phyloP scores from a whole-genome alignment of 768 basidiomycete species.

The Pulveroboletus sp. region DNA sequence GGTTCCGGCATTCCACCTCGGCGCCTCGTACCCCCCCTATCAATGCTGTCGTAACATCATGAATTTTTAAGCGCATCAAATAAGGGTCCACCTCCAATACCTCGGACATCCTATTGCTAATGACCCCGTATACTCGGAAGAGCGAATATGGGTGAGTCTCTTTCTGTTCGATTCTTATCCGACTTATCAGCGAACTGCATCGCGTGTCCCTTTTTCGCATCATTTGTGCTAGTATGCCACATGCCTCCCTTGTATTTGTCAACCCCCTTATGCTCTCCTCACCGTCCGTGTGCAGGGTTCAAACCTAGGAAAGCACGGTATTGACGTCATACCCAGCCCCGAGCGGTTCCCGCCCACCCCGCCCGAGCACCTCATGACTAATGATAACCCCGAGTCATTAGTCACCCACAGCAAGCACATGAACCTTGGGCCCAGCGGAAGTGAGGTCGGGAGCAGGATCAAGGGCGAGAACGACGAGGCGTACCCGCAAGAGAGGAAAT shows the following conservation, averaged over 20 bases:
- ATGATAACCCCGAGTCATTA: slow-evolving; percentile 47
- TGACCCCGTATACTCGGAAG: slow-evolving; percentile 87
- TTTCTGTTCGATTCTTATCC: neutral
- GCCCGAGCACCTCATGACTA: slow-evolving; percentile 32
- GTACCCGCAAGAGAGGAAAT: slow-evolving; percentile 34
- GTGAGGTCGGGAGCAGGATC: neutral
- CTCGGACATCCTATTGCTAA: slow-evolving; percentile 93
- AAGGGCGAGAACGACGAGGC: neutral
- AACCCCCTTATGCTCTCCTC: neutral
- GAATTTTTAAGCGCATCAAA: slow-evolving; percentile 75
- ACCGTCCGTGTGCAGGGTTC: slow-evolving; percentile 45
- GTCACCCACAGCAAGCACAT: neutral
- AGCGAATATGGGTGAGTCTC: slow-evolving; percentile 64
- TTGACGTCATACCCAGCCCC: slow-evolving; percentile 68
- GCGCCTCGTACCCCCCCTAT: neutral
- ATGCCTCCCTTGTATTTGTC: neutral
- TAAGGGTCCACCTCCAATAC: slow-evolving; percentile 93
- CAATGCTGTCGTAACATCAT: slow-evolving; percentile 5
- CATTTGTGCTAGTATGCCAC: neutral
- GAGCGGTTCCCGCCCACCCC: slow-evolving; percentile 61
- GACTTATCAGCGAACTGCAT: neutral
- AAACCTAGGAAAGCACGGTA: slow-evolving; percentile 70
- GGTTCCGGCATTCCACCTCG: neutral
- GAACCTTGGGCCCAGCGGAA: slow-evolving; percentile 1
- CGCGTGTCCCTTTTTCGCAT: neutral